Evolutionary conservation across 352 stramenopile genomes (phyloP).

Genomic region (Thalassiosira exigua): DNA sequence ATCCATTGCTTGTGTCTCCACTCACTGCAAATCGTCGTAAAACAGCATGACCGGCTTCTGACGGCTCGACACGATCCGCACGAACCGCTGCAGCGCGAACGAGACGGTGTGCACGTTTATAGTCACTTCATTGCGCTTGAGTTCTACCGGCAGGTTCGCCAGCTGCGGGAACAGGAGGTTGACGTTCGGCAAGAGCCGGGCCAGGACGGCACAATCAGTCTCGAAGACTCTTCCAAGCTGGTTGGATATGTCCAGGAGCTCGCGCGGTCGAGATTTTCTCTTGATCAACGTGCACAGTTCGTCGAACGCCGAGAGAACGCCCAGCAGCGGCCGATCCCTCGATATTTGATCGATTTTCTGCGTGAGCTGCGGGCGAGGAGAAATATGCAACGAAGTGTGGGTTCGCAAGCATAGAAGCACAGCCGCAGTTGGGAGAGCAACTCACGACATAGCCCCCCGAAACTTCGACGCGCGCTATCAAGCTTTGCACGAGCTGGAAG

Average conservation of each 20-base stretch:
- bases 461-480: neutral
- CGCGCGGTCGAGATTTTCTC: neutral
- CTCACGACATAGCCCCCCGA: constrained; percentile 21
- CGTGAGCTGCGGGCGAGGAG: no score
- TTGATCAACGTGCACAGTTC: constrained; percentile 8
- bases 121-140: neutral
- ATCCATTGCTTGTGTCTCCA: neutral
- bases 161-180: constrained; percentile 2
- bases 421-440: no score
- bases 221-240: constrained; percentile 1
- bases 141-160: neutral
- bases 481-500: constrained; percentile 33
- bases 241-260: neutral
- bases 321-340: neutral
- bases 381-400: no score
- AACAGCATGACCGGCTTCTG: constrained; percentile 23
- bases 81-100: constrained; percentile 3
- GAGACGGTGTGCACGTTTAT: constrained; percentile 1
- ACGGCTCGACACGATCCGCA: constrained; percentile 4
- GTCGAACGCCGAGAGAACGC: neutral
- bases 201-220: constrained; percentile 1
- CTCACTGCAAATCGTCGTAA: constrained; percentile 27
- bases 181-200: neutral
- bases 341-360: constrained; percentile 9
- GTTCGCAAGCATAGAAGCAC: no score